Percentiles rank a stretch among this genome's conserved stretches.
phyloP scores from a whole-genome alignment of 225 moss, liverwort and hornwort species.

The Polytrichum formosum region DNA sequence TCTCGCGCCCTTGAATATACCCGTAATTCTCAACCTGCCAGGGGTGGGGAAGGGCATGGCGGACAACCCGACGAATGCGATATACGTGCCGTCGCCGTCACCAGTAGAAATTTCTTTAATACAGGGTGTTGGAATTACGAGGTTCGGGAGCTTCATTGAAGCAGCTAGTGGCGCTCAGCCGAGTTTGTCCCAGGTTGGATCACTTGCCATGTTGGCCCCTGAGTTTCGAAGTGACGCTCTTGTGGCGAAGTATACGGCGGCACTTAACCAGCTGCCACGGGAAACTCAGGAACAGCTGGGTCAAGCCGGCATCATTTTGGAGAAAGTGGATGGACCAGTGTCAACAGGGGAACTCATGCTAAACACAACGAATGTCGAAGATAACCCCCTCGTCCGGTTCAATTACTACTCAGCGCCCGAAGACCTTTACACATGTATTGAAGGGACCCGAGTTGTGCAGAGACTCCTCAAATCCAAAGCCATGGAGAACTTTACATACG shows the following conservation, averaged over 20 bases:
- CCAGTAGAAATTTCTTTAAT: conserved; percentile 62
- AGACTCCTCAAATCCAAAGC: conserved; percentile 25
- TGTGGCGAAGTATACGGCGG: conserved; percentile 30
- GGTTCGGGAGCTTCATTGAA: conserved; percentile 65
- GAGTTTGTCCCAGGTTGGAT: conserved; percentile 38
- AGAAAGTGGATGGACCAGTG: conserved; percentile 57
- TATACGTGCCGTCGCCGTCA: conserved; percentile 56
- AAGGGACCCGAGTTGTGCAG: conserved; percentile 56
- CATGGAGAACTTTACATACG: conserved; percentile 28
- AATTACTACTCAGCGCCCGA: conserved; percentile 52
- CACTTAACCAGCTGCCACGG: conserved; percentile 25
- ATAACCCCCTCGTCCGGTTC: conserved; percentile 55
- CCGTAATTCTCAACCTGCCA: conserved; percentile 51
- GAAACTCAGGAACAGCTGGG: conserved; percentile 20
- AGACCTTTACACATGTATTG: conserved; percentile 59
- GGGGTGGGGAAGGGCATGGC: conserved; percentile 62
- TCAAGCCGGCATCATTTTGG: conserved; percentile 62
- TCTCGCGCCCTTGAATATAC: conserved; percentile 44
- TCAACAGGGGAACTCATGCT: conserved; percentile 56
- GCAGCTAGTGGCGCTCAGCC: conserved; percentile 42
- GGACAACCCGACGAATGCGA: conserved; percentile 65
- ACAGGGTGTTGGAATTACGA: conserved; percentile 53
- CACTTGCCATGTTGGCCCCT: conserved; percentile 52
- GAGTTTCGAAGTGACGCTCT: conserved; percentile 48
- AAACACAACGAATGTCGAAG: conserved; percentile 36